Percentiles rank a stretch among this genome's conserved stretches.
These are phyloP conservation scores for Venturia carpophila DNA, from an alignment of 2,329 filamentous ascomycete species.

Conservation along the genomic window DNA sequence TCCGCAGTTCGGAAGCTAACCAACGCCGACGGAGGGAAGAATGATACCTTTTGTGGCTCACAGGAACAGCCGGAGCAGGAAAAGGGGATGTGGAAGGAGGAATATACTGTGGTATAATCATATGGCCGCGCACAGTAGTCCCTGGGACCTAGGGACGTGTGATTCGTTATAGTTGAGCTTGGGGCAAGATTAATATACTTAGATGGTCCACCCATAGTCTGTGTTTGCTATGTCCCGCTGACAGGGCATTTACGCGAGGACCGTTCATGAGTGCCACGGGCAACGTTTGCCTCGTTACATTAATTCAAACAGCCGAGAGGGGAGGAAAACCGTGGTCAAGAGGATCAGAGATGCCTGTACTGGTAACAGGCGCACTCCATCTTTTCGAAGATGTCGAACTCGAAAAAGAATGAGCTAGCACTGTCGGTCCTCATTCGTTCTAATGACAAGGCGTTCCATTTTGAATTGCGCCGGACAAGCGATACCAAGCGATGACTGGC, in stretches of 20 bases:
- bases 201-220: not conserved
- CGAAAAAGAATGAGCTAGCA: too few species aligned
- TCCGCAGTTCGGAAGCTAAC: not conserved
- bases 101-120: not conserved
- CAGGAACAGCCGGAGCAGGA: not conserved
- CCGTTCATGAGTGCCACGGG: not conserved
- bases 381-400: too few species aligned
- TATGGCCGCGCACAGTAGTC: not conserved
- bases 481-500: not conserved
- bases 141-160: not conserved
- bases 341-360: too few species aligned
- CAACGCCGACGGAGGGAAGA: not conserved
- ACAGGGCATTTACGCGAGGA: not conserved
- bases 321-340: too few species aligned
- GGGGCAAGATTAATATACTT: constrained; percentile 2
- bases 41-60: not conserved
- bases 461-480: too few species aligned
- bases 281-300: not conserved
- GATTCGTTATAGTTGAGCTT: not conserved
- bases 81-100: not conserved
- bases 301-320: too few species aligned
- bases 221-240: not conserved
- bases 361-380: too few species aligned
- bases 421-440: too few species aligned
- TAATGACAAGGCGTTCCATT: too few species aligned